Conservation (phyloP, 768 basidiomycete species). For the Calocybe cyanea region DNA sequence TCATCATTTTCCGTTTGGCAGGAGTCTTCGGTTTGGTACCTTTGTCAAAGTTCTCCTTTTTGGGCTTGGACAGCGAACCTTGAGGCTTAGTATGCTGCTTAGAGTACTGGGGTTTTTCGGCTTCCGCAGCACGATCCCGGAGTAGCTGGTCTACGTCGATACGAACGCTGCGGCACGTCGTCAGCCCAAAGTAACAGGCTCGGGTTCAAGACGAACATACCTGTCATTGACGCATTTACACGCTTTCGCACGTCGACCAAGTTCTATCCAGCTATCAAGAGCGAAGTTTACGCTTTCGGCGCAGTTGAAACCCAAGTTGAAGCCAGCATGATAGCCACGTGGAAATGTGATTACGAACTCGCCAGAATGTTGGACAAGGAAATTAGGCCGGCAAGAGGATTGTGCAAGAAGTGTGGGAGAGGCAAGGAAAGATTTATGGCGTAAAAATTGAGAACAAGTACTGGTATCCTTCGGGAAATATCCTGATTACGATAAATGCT, state of each 20-base stretch:
- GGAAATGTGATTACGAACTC: slow-evolving; percentile 97
- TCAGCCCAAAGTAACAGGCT: not conserved
- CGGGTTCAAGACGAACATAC: slow-evolving; percentile 31
- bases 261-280: slow-evolving; percentile 87
- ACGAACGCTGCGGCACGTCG: slow-evolving; percentile 59
- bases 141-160: slow-evolving; percentile 92
- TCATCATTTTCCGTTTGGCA: slow-evolving; percentile 40
- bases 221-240: slow-evolving; percentile 76
- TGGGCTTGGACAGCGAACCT: slow-evolving; percentile 11
- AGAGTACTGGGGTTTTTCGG: slow-evolving; percentile 14
- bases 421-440: slow-evolving; percentile 94
- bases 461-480: slow-evolving; percentile 88
- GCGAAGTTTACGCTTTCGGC: slow-evolving; percentile 98
- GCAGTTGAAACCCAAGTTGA: slow-evolving; percentile 95
- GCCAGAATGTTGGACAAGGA: slow-evolving; percentile 87
- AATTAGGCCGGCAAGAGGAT: slow-evolving; percentile 77
- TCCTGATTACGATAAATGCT: slow-evolving; percentile 38
- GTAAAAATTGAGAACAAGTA: slow-evolving; percentile 87
- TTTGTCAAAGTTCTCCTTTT: slow-evolving; percentile 17
- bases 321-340: slow-evolving; percentile 93
- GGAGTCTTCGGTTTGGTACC: slow-evolving; percentile 36
- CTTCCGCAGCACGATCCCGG: slow-evolving; percentile 55
- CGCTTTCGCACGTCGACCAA: slow-evolving; percentile 76
- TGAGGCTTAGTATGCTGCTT: slow-evolving; percentile 6
- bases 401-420: slow-evolving; percentile 82